Conservation (phyloP, 371 early-diverging fungal species). For the Haplosporangium sp. region DNA sequence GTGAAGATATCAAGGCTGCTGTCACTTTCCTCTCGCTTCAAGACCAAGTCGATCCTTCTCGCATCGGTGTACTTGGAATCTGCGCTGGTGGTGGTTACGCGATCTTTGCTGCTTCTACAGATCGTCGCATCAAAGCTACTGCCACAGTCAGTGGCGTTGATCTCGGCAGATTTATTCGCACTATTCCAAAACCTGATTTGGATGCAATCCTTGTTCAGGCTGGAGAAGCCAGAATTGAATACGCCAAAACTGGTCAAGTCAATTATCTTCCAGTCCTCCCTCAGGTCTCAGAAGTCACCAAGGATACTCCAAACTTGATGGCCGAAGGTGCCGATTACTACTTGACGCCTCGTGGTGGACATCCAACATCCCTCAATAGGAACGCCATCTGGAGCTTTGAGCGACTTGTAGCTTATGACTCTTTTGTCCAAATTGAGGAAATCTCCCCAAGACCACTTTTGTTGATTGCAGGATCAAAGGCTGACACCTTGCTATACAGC, state of each 20-base stretch:
- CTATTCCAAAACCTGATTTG: constrained; percentile 11
- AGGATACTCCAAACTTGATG: constrained; percentile 14
- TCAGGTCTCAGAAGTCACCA: background rate
- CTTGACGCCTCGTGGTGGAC: constrained; percentile 31
- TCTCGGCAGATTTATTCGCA: constrained; percentile 14
- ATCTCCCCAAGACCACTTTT: constrained; percentile 39
- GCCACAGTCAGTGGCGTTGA: constrained; percentile 29
- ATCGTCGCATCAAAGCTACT: constrained; percentile 36
- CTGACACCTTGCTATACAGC: constrained; percentile 42
- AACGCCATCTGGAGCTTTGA: constrained; percentile 32
- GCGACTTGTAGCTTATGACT: constrained; percentile 11
- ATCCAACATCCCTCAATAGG: constrained; percentile 15
- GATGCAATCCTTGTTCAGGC: constrained; percentile 14
- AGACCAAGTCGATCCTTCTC: constrained; percentile 22
- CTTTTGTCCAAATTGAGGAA: constrained; percentile 15
- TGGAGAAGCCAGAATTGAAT: constrained; percentile 21
- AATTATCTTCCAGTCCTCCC: constrained; percentile 39
- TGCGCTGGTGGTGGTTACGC: constrained; percentile 53
- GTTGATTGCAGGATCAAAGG: constrained; percentile 39
- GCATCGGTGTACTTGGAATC: constrained; percentile 39
- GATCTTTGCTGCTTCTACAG: constrained; percentile 22
- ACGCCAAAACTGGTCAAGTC: constrained; percentile 26
- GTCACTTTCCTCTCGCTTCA: constrained; percentile 32
- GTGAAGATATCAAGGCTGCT: constrained; percentile 36
- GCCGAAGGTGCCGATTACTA: constrained; percentile 46